Base-by-base conservation (phyloP, 345 rosid genomes). In the Corymbia maculata region DNA sequence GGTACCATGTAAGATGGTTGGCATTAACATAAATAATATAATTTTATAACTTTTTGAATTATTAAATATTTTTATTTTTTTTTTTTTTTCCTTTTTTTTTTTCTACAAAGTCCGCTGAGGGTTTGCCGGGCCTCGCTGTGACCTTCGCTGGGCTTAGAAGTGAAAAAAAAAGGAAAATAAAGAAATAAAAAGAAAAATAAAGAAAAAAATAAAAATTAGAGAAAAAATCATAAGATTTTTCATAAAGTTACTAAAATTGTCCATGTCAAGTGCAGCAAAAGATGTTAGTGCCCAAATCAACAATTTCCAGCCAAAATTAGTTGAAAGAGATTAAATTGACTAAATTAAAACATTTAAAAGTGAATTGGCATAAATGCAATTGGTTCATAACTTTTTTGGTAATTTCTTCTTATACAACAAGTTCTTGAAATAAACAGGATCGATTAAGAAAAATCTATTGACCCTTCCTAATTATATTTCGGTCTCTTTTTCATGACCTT, bases 251-350 rank as follows among this genome's bases (percentile, higher is more conserved):
- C 22, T 55, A 28, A 55, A 55, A 55, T 22, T 55, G 0, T 5
- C 9, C 61, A 55, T 21, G 22, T 12, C 28, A 22, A 55, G 42
- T 36, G 42, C 42, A 2, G 4, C 42, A 36, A 36, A 36, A 36
- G 42, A 36, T 36, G 42, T 36, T 2, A 36, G 42, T 36, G 42
- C 42, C 42, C 42, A 36, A 36, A 36, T 36, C 42, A 36, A 36
- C 0, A 2, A 55, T 55, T 11, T 55, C 12, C 1, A 22, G 42
- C 22, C 2, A 55, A 55, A 55, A 22, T 22, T 55, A 36, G 22
- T 21, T 0, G 0, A 0, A 55, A 55, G 3, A 55, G 0, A 55
- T 12, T 55, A 55, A 2, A 22, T 22, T 22, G 61, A 36, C 2
- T 2, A 55, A 55, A 55, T 55, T 22, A 0, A 8, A 55, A 8